These are phyloP conservation scores for Thermothielavioides terrestris DNA, from an alignment of 495 filamentous ascomycete species.

Conservation along the genomic window DNA sequence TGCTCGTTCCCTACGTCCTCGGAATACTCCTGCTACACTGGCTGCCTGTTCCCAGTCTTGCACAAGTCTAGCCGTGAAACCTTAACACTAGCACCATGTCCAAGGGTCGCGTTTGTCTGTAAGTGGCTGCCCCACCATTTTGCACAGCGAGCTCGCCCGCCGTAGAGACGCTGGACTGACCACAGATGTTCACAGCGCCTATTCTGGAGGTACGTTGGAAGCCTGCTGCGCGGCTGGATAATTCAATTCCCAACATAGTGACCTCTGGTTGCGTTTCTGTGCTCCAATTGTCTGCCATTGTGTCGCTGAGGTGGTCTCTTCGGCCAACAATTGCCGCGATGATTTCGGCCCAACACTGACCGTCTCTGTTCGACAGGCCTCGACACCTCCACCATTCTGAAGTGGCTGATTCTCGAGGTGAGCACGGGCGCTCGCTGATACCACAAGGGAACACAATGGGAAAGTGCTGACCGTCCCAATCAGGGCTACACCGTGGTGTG, in stretches of 20 bases:
- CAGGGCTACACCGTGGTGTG: constrained; percentile 31
- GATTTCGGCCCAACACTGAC: constrained; percentile 6
- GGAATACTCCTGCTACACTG: neutral
- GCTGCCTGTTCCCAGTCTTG: neutral
- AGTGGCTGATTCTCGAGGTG: constrained; percentile 57
- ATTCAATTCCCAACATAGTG: too few species aligned
- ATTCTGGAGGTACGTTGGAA: constrained; percentile 39
- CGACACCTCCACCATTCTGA: constrained; percentile 50
- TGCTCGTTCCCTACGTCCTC: neutral
- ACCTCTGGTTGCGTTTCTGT: neutral
- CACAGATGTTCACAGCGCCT: constrained; percentile 28
- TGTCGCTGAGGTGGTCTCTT: neutral
- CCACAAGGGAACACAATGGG: too few species aligned
- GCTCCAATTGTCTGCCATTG: neutral
- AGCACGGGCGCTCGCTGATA: neutral
- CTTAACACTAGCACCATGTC: constrained; percentile 20
- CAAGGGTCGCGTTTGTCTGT: constrained; percentile 41
- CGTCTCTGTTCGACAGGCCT: constrained; percentile 37
- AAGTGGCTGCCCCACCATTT: constrained; percentile 15
- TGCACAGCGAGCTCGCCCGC: too few species aligned
- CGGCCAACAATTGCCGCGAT: neutral
- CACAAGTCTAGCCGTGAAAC: neutral
- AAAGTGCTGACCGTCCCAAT: too few species aligned
- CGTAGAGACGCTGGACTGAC: constrained; percentile 11
- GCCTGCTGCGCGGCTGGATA: too few species aligned